phyloP scores from a whole-genome alignment of 2,329 filamentous ascomycete species.

The Aspergillus ibericus region DNA sequence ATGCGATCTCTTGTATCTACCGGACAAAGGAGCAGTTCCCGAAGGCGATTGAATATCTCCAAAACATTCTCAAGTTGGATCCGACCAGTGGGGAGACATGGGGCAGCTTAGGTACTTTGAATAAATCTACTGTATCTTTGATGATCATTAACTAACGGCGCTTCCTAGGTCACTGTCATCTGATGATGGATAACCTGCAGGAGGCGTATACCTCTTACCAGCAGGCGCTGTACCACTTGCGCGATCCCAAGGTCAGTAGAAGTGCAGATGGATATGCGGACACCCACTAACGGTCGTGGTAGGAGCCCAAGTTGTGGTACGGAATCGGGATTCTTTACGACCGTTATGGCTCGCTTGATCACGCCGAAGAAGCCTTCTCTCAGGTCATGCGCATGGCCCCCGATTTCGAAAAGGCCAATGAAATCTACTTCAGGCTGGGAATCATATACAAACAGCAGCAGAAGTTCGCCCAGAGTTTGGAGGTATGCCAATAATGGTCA shows the following conservation, averaged over 20 bases:
- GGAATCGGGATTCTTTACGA: slow-evolving; percentile 98
- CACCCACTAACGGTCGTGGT: slow-evolving; percentile 15
- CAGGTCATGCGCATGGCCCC: slow-evolving; percentile 99
- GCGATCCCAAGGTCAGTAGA: slow-evolving; percentile 78
- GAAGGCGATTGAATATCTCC: slow-evolving; percentile 89
- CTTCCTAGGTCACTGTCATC: slow-evolving; percentile 80
- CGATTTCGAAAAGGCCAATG: slow-evolving; percentile 96
- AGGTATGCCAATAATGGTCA: slow-evolving; percentile 59
- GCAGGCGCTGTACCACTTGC: slow-evolving; percentile 86
- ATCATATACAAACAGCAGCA: slow-evolving; percentile 99
- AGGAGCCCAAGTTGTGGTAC: slow-evolving; percentile 98
- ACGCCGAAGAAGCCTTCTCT: slow-evolving; percentile 96
- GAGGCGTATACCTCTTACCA: slow-evolving; percentile 97
- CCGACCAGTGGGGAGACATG: slow-evolving; percentile 89
- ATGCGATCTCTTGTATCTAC: slow-evolving; percentile 86
- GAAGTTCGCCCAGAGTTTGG: slow-evolving; percentile 87
- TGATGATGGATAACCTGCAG: slow-evolving; percentile 98
- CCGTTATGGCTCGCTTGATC: slow-evolving; percentile 91
- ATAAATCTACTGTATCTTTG: neutral
- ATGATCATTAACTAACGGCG: slow-evolving; percentile 15
- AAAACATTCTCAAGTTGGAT: slow-evolving; percentile 88
- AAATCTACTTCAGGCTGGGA: slow-evolving; percentile 97
- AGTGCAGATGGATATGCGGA: neutral
- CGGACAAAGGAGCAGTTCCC: slow-evolving; percentile 90
- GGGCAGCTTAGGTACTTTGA: slow-evolving; percentile 78